Evolutionary conservation across 2,329 filamentous ascomycete genomes (phyloP).

Genomic region (Talaromyces pinophilus): DNA sequence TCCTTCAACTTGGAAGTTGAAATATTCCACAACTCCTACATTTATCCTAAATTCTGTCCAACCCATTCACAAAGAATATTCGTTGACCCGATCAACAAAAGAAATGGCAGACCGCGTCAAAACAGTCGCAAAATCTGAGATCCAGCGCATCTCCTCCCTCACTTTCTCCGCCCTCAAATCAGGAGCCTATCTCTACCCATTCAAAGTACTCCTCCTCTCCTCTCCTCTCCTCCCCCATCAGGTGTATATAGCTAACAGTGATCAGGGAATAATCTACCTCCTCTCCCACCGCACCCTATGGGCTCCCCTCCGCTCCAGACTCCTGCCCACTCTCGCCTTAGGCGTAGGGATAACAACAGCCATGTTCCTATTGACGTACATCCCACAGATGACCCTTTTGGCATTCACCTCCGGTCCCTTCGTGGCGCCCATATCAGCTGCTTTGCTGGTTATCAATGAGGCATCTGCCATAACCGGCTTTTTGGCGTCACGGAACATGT

Average conservation of each 20-base stretch:
- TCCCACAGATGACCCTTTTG: conserved; percentile 79
- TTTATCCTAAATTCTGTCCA: too few relatives aligned
- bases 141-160: conserved; percentile 63
- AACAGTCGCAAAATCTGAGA: conserved; percentile 67
- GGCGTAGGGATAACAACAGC: conserved; percentile 69
- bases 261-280: conserved; percentile 61
- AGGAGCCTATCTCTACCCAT: conserved; percentile 80
- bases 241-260: not conserved
- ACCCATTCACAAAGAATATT: not conserved
- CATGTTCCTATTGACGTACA: conserved; percentile 88
- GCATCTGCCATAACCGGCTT: conserved; percentile 47
- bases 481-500: conserved; percentile 4
- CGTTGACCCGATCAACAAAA: not conserved
- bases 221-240: not conserved
- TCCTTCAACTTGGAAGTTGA: not conserved
- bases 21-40: not conserved
- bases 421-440: conserved; percentile 62
- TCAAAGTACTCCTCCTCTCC: conserved; percentile 56
- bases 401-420: conserved; percentile 77
- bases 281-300: conserved; percentile 59
- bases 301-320: conserved; percentile 59
- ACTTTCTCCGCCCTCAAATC: conserved; percentile 71
- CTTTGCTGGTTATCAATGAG: conserved; percentile 62
- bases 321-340: conserved; percentile 65
- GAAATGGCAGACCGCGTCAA: conserved; percentile 55